Evolutionary conservation across 192 early-diverging fungal species (phyloP), one percentile per base, ranked within the genome.

Genomic region (Podila epicladia): DNA sequence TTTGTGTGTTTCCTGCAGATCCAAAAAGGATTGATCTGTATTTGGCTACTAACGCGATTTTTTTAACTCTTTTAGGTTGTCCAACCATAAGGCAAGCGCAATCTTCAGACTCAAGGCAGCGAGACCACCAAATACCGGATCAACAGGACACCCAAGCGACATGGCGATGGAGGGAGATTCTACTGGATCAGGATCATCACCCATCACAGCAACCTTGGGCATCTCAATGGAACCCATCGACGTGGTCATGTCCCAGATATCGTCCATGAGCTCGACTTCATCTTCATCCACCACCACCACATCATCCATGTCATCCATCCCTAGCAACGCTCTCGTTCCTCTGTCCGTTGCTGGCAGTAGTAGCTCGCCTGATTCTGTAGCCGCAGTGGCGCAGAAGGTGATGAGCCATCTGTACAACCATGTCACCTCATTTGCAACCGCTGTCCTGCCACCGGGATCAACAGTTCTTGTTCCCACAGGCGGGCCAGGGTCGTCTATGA

Each of bases 151-250:
- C 24, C 15, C 63, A 19, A 67, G 62, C 60, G 70, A 83, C 41
- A 82, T 77, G 60, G 61, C 84, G 51, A 84, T 80, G 70, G 86
- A 86, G 37, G 50, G 53, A 12, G 62, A 69, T 48, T 38, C 60
- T 28, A 50, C 58, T 28, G 13, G 68, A 12, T 48, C 77, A 38
- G 48, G 63, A 33, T 45, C 82, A 63, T 63, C 75, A 72, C 65
- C 32, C 62, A 73, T 85, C 24, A 84, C 86, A 57, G 93, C 93
- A 9, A 91, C 92, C 33, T 84, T 99, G 22, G 97, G 97, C 5
- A 98, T 99, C 50, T 95, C 95, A 0, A 96, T 99, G 17, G 97
- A 99, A 71, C 95, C 97, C 2, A 75, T 95, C 9, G 86, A 89
- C 57, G 72, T 83, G 2, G 94, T 99, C 17, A 79, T 90, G 66